Base-by-base conservation (phyloP, 495 filamentous ascomycete species). In the Neohortaea acidophila region DNA sequence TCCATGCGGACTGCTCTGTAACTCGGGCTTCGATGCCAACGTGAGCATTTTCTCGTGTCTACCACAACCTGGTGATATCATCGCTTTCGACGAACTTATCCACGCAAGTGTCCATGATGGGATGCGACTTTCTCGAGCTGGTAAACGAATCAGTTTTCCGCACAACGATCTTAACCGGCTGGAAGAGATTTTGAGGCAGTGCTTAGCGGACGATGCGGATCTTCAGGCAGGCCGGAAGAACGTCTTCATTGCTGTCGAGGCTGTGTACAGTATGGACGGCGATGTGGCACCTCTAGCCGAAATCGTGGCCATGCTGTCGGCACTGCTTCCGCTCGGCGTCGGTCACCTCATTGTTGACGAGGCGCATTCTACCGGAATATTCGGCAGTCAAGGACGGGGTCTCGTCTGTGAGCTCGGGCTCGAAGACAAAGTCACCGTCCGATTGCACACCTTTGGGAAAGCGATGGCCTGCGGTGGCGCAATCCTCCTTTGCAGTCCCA, bases 251-350 rank as follows among this genome's bases (percentile, higher is more conserved):
- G 73, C 74, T 1, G 61, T 85, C 0, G 82, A 89, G 51, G 67
- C 68, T 2, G 58, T 85, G n/a, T 89, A 89, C 53, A 82, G 75
- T 39, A 89, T 89, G 82, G 80, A 87, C 51, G 82, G 82, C 0
- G 80, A 85, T 55, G 49, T 81, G 7, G 70, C 68, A 8, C 79
- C 77, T 0, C 58, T 89, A 12, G 47, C 52, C 12, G 61, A 73
- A 17, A 67, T 85, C 24, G 61, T 79, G 1, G 48, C 59, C 5
- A 48, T 67, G 1, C 69, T 77, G 0, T 67, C 84, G 35, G 52
- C 56, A 1, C 44, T 72, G 4, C 59, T 84, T 0, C 72, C 73
- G 4, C 28, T 31, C 0, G 59, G 60, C 2, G 81, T 81, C 51
- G 77, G 67, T 4, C 67, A 80, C 51, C 66, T 85, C 14, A 63